Evolutionary conservation across 169 alveolate species (phyloP).

Genomic region (Eimeria sp.): DNA sequence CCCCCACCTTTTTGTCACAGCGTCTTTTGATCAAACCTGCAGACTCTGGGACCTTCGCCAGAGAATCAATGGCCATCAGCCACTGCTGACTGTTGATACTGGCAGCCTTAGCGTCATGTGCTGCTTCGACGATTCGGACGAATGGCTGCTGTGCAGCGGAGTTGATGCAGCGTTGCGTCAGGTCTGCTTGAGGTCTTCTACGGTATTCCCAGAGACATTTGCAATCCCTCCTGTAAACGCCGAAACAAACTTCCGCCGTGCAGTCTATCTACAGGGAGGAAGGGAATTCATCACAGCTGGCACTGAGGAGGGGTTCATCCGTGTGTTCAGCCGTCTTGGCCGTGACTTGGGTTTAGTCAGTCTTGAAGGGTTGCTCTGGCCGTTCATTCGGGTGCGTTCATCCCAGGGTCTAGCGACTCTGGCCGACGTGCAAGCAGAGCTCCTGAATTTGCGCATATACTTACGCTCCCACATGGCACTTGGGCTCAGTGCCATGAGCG

Average conservation of each 20-base stretch:
- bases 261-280: slow-evolving; percentile 70
- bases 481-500: slow-evolving; percentile 71
- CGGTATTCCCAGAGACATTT: slow-evolving; percentile 42
- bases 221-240: slow-evolving; percentile 75
- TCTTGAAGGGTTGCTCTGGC: slow-evolving; percentile 69
- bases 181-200: slow-evolving; percentile 67
- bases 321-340: slow-evolving; percentile 75
- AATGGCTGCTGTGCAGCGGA: slow-evolving; percentile 80
- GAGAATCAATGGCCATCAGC: slow-evolving; percentile 77
- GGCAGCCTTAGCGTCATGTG: slow-evolving; percentile 86
- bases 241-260: slow-evolving; percentile 77
- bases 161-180: slow-evolving; percentile 79
- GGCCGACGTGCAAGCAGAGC: slow-evolving; percentile 52
- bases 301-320: slow-evolving; percentile 77
- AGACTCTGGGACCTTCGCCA: slow-evolving; percentile 87
- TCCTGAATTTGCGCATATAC: slow-evolving; percentile 46
- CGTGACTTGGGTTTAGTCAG: slow-evolving; percentile 70
- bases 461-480: slow-evolving; percentile 74
- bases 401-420: slow-evolving; percentile 54
- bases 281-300: slow-evolving; percentile 74
- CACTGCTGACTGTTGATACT: slow-evolving; percentile 81
- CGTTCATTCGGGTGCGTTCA: slow-evolving; percentile 50
- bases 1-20: slow-evolving; percentile 86
- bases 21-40: slow-evolving; percentile 86
- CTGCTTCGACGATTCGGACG: slow-evolving; percentile 84